These are phyloP conservation scores for Colletotrichum aenigma DNA, from an alignment of 2,329 filamentous ascomycete genomes.

Conservation along the genomic window DNA sequence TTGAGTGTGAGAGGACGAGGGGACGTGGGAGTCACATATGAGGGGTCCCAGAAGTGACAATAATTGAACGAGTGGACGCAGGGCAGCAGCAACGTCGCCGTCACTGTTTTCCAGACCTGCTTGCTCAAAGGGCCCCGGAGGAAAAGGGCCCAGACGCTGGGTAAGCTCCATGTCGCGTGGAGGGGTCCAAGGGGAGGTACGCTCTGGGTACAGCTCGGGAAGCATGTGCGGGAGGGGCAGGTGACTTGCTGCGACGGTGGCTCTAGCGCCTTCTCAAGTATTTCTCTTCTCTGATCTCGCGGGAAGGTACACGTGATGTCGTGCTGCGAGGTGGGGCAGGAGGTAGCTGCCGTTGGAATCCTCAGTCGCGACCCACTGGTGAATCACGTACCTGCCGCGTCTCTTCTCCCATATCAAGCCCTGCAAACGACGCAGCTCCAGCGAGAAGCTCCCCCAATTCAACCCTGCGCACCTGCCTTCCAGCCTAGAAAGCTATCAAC, in stretches of 20 bases:
- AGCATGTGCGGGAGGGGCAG: slow-evolving; percentile 20
- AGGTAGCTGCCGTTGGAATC: slow-evolving; percentile 12
- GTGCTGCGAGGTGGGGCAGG: neutral
- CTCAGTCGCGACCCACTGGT: neutral
- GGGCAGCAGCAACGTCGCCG: neutral
- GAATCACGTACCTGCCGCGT: slow-evolving; percentile 2
- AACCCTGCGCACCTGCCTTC: neutral
- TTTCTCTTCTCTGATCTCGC: neutral
- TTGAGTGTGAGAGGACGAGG: neutral
- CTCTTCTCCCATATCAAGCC: neutral
- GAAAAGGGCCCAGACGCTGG: neutral
- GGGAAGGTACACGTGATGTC: neutral
- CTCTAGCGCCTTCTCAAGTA: neutral
- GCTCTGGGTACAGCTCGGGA: neutral
- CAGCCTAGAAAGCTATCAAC: neutral
- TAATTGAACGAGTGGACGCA: neutral
- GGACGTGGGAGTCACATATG: neutral
- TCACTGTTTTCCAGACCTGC: neutral
- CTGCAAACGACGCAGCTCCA: neutral
- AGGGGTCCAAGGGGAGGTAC: slow-evolving; percentile 8
- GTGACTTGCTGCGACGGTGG: neutral
- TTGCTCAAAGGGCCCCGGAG: neutral
- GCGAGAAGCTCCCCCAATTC: slow-evolving; percentile 1
- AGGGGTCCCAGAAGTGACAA: neutral
- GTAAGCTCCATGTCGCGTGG: slow-evolving; percentile 6